Conservation (phyloP, 208 protist species). For the Acanthamoeba healyi region DNA sequence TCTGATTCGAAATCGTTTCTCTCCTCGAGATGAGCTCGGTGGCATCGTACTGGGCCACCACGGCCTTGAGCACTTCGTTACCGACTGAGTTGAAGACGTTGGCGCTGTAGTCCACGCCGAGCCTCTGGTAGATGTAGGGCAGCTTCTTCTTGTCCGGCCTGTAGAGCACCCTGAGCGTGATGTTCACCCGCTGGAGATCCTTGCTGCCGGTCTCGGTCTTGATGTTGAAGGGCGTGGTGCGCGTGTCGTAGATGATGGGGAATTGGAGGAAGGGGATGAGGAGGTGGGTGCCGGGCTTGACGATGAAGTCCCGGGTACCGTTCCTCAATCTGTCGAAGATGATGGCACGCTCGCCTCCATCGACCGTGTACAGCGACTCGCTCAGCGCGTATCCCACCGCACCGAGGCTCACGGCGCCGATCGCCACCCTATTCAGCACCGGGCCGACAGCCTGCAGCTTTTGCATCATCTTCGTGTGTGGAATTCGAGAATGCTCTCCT, state of each 20-base stretch:
- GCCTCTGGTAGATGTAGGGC: slow-evolving; percentile 94
- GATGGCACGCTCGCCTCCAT: slow-evolving; percentile 46
- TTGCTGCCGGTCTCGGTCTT: slow-evolving; percentile 42
- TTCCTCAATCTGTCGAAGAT: slow-evolving; percentile 70
- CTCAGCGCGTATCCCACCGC: background rate
- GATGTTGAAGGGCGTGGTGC: slow-evolving; percentile 53
- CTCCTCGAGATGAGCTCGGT: slow-evolving; percentile 65
- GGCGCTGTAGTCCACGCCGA: slow-evolving; percentile 95
- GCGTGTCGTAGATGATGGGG: slow-evolving; percentile 64
- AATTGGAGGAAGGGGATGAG: slow-evolving; percentile 57
- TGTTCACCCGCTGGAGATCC: slow-evolving; percentile 97
- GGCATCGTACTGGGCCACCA: slow-evolving; percentile 89
- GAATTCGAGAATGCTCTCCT: too few relatives aligned
- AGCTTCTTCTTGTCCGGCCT: slow-evolving; percentile 94
- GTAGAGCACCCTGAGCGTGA: slow-evolving; percentile 97
- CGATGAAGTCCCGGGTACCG: slow-evolving; percentile 57
- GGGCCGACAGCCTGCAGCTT: background rate
- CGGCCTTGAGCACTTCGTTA: slow-evolving; percentile 97
- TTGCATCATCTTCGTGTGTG: background rate
- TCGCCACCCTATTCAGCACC: slow-evolving; percentile 26
- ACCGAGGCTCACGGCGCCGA: background rate
- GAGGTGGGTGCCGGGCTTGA: slow-evolving; percentile 57
- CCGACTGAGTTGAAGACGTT: slow-evolving; percentile 78
- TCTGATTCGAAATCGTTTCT: slow-evolving; percentile 91
- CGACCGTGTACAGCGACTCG: slow-evolving; percentile 58